Percentiles rank a stretch among this genome's conserved stretches.
Conservation (phyloP, 2,329 filamentous ascomycete species). For the Myriosclerotinia curreyana region DNA sequence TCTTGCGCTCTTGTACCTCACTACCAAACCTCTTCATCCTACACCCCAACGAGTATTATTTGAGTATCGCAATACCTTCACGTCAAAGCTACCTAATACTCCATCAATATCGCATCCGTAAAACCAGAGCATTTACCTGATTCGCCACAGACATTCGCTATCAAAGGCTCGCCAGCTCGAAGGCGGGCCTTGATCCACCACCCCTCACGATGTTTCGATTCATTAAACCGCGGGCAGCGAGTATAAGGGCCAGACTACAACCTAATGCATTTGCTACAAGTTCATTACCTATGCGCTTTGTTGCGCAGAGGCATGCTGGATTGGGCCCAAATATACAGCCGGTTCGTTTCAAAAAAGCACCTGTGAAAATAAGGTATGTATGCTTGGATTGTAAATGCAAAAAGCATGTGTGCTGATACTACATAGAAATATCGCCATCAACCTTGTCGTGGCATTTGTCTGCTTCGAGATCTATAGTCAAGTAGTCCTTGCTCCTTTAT, state of each 20-base stretch:
- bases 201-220: constrained; percentile 33
- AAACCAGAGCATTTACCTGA: background rate
- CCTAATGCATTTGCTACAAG: constrained; percentile 28
- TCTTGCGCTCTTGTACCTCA: background rate
- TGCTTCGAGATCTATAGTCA: constrained; percentile 46
- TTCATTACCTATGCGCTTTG: constrained; percentile 32
- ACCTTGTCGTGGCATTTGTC: constrained; percentile 39
- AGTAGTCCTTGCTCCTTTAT: constrained; percentile 48
- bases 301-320: constrained; percentile 29
- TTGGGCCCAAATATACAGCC: constrained; percentile 29
- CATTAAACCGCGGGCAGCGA: constrained; percentile 27
- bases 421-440: constrained; percentile 35
- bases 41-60: background rate
- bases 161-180: constrained; percentile 32
- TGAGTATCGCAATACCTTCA: background rate
- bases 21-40: constrained; percentile 5
- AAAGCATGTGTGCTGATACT: constrained; percentile 12
- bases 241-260: background rate
- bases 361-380: constrained; percentile 26
- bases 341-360: constrained; percentile 32
- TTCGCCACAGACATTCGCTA: constrained; percentile 7
- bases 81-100: background rate
- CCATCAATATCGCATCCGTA: constrained; percentile 1
- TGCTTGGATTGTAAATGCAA: constrained; percentile 2
- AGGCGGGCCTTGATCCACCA: constrained; percentile 33